phyloP scores from a whole-genome alignment of 495 filamentous ascomycete genomes.

The Neurospora pannonica region DNA sequence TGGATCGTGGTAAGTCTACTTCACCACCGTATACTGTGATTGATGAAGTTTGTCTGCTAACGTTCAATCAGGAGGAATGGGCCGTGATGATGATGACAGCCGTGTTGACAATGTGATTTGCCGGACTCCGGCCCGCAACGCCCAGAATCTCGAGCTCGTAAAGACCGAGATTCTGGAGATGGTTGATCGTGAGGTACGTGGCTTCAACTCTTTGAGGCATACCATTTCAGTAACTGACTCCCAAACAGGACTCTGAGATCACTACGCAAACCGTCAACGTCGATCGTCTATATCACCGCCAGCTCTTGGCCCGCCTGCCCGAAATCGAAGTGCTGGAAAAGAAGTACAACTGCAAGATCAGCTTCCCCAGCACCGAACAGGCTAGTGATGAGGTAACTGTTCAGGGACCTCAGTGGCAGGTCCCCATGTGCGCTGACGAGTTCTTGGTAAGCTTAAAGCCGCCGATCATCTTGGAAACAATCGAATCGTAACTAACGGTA shows the following conservation, averaged over 20 bases:
- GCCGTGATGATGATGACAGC: conserved; percentile 92
- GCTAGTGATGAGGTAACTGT: conserved; percentile 94
- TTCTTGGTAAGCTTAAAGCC: conserved; percentile 55
- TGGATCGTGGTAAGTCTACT: conserved; percentile 61
- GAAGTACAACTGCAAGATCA: conserved; percentile 98
- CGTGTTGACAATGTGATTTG: conserved; percentile 99
- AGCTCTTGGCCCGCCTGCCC: conserved; percentile 73
- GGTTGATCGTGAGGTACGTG: conserved; percentile 83
- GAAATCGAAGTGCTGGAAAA: conserved; percentile 93
- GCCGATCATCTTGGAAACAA: neutral
- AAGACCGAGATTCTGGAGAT: conserved; percentile 99
- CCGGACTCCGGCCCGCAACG: conserved; percentile 92
- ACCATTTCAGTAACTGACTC: neutral
- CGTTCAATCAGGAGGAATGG: conserved; percentile 45
- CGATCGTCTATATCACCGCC: conserved; percentile 89
- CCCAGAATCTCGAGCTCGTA: conserved; percentile 88
- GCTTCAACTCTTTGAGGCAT: conserved; percentile 3
- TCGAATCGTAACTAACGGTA: neutral
- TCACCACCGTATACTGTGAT: neutral
- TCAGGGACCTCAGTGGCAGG: conserved; percentile 93
- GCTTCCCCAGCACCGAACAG: conserved; percentile 93
- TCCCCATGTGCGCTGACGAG: conserved; percentile 89
- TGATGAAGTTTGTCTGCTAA: neutral
- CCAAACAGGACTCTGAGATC: conserved; percentile 75
- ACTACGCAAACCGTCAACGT: conserved; percentile 86